These are phyloP conservation scores for Platanthera zijinensis DNA, from an alignment of 106 monocot species.

Conservation along the genomic window DNA sequence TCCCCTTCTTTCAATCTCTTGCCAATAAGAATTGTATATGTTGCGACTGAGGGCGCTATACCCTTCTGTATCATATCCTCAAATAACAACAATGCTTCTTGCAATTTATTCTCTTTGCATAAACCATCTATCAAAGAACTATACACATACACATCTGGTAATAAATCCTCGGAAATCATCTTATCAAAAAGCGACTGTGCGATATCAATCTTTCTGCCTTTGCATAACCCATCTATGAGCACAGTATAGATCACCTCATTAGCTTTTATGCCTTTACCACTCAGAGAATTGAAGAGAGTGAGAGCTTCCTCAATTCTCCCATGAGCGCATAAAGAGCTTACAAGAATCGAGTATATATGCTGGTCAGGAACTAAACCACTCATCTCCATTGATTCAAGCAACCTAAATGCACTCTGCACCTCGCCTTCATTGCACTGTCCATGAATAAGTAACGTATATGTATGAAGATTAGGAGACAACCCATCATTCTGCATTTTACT, in stretches of 20 bases:
- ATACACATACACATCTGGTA: slow-evolving; percentile 24
- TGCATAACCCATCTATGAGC: slow-evolving; percentile 33
- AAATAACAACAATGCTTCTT: slow-evolving; percentile 22
- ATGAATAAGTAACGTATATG: slow-evolving; percentile 27
- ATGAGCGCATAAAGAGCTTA: slow-evolving; percentile 22
- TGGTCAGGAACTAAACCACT: slow-evolving; percentile 20
- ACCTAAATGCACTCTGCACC: slow-evolving; percentile 28
- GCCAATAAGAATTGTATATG: slow-evolving; percentile 29
- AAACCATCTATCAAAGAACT: slow-evolving; percentile 23
- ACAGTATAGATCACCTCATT: slow-evolving; percentile 31
- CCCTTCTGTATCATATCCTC: slow-evolving; percentile 26
- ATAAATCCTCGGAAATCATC: slow-evolving; percentile 24
- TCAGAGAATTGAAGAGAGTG: slow-evolving; percentile 17
- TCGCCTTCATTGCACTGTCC: slow-evolving; percentile 33
- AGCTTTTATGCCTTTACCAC: slow-evolving; percentile 12
- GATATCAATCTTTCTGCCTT: slow-evolving; percentile 16
- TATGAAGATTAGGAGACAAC: slow-evolving; percentile 19
- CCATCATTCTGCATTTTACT: slow-evolving; percentile 19
- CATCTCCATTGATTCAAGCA: slow-evolving; percentile 20
- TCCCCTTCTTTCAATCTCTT: slow-evolving; percentile 25
- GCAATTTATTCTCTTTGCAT: slow-evolving; percentile 22
- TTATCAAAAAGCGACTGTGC: slow-evolving; percentile 20
- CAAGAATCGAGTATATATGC: slow-evolving; percentile 23
- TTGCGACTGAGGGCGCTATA: slow-evolving; percentile 16
- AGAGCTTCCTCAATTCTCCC: slow-evolving; percentile 23